Base-by-base conservation (phyloP, 805 yeast species). In the Metschnikowia kofuensis region DNA sequence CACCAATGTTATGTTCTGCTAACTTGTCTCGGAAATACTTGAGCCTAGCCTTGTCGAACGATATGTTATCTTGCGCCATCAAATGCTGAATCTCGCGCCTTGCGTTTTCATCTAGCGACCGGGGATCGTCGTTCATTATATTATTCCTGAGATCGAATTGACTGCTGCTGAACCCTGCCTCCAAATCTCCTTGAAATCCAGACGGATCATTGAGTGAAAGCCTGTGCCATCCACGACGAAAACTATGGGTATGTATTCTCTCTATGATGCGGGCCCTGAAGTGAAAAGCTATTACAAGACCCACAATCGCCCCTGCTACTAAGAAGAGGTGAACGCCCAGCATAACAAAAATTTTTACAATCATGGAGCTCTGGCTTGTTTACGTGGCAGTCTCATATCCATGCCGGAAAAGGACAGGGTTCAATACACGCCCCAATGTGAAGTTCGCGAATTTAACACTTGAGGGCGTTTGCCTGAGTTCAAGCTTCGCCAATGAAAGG, bases 41-140 rank as follows among this genome's bases (percentile, higher is more conserved):
- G 4, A 78, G 62, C 51, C 96, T 70, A 0, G 96, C 95, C 38
- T 80, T 80, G 62, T 87, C 95, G 61, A 87, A 87, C 1, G 78
- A 58, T 29, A 85, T 52, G 34, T 70, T 62, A 44, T 76, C 66
- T 6, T 62, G 59, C 7, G 70, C 60, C 94, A 87, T 87, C 7
- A 85, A 68, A 29, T 63, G 52, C 49, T 71, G 69, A 2, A 87
- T 79, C 46, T 68, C 75, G 14, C 58, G 57, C 62, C 82, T 84
- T 1, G 87, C 79, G 6, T 49, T 59, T 36, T 72, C 80, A 60
- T 80, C 82, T 34, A 87, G 68, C n/a, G 66, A 58, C 47, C 95
- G 75, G 1, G 68, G 37, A 58, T 87, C 96, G 9, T 66, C 68
- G n/a, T 59, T 50, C 21, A 64, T 64, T 12, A 75, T 66, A 40